These are phyloP conservation scores for Starmerella vitae DNA, from an alignment of 805 yeast genomes.

Conservation along the genomic window DNA sequence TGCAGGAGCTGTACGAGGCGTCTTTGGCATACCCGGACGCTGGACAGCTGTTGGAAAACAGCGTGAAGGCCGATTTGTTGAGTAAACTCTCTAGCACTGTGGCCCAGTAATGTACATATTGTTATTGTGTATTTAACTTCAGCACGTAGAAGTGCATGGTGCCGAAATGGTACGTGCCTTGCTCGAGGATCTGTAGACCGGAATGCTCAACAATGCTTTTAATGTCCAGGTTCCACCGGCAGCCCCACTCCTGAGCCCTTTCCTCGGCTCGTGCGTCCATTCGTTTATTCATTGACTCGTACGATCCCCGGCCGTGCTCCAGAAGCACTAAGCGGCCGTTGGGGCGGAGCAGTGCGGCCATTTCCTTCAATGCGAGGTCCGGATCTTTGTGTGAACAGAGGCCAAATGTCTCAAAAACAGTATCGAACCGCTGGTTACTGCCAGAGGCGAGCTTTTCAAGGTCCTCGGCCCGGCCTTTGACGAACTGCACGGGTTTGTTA, in stretches of 20 bases:
- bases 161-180: constrained; percentile 74
- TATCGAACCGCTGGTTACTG: constrained; percentile 53
- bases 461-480: constrained; percentile 82
- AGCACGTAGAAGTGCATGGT: constrained; percentile 46
- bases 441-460: constrained; percentile 41
- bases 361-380: constrained; percentile 60
- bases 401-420: constrained; percentile 88
- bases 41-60: constrained; percentile 60
- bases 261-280: constrained; percentile 72
- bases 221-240: constrained; percentile 93
- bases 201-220: constrained; percentile 74
- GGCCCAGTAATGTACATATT: too few species aligned
- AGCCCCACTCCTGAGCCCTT: constrained; percentile 86
- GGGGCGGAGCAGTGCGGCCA: constrained; percentile 61
- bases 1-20: constrained; percentile 75
- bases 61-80: constrained; percentile 59
- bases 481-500: constrained; percentile 62
- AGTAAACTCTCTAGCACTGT: constrained; percentile 19
- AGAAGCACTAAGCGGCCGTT: constrained; percentile 77
- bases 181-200: constrained; percentile 70
- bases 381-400: constrained; percentile 94
- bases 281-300: constrained; percentile 61
- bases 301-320: constrained; percentile 86
- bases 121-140: background rate
- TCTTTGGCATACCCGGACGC: constrained; percentile 61